Conservation (phyloP, 257 asterid genomes). For the Misopates orontium region DNA sequence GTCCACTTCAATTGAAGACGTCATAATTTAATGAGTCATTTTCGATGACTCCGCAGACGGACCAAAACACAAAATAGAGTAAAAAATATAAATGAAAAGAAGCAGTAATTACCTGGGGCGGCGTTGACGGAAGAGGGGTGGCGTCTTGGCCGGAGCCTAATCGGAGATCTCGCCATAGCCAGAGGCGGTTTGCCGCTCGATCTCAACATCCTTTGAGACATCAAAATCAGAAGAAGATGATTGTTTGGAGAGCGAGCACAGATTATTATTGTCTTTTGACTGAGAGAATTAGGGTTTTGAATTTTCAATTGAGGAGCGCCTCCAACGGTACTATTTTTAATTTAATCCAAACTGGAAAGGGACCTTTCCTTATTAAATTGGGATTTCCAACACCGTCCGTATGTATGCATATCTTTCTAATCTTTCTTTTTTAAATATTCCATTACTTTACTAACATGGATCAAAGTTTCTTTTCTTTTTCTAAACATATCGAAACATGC, state of each 20-base stretch:
- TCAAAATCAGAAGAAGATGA: not conserved
- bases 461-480: no score
- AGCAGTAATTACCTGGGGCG: slow-evolving; percentile 31
- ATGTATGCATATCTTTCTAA: no score
- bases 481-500: no score
- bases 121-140: slow-evolving; percentile 44
- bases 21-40: no score
- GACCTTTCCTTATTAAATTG: no score
- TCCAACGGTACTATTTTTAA: slow-evolving; percentile 50
- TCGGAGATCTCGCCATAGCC: slow-evolving; percentile 64
- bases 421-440: no score
- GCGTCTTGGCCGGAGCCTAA: slow-evolving; percentile 66
- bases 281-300: slow-evolving; percentile 20
- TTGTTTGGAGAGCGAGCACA: no score
- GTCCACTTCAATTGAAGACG: no score
- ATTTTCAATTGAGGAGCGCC: slow-evolving; percentile 30
- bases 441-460: no score
- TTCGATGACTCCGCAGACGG: no score
- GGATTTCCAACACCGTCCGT: no score
- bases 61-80: not conserved
- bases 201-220: slow-evolving; percentile 61
- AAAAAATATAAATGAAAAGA: not conserved
- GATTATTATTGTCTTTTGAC: not conserved
- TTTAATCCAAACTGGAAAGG: no score
- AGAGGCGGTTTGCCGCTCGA: slow-evolving; percentile 82